Evolutionary conservation across 495 filamentous ascomycete species (phyloP), one percentile per base, ranked within the genome.

Genomic region (Parathielavia hyrcaniae): DNA sequence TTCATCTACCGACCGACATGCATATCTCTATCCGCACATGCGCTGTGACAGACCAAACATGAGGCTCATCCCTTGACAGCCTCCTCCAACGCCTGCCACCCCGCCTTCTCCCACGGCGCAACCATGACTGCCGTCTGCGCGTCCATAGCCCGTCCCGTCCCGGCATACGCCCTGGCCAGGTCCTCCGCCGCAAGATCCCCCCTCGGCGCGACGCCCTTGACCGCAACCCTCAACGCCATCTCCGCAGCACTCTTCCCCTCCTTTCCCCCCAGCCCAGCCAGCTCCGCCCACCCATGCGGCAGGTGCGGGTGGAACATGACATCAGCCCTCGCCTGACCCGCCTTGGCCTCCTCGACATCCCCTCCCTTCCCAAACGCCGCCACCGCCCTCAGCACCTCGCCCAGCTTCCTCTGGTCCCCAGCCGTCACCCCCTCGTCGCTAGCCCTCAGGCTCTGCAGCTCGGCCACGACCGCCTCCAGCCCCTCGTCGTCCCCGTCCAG

Each of bases 171-270:
- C 65, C 76, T 71, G 14, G 88, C 83, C 51, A 97, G 72, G 56
- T 87, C 86, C 20, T 78, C 78, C 16, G 88, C 83, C 9, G 77
- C 81, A 30, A 95, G 71, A 26, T 80, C 75, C 3, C 89, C 86
- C 44, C 75, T 61, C 5, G 90, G 90, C 43, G 90, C 86, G 10
- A 87, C 81, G 17, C 77, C 81, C 62, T 83, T 85, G 20, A 81
- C 52, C n/a, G 90, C 91, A 16, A 89, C 86, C 63, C 85, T 78
- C 58, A 95, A 71, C 45, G 90, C 89, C 87, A 93, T 93, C 51
- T 86, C 81, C 0, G 87, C 83, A 4, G 88, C 80, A 66, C 86
- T 83, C 22, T 74, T 59, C 0, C 55, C 64, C 36, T 77, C 75
- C 2, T 78, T 79, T 10, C 64, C 70, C 6, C 58, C 68, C 1